Percentiles rank a stretch among this genome's conserved stretches.
phyloP scores from a whole-genome alignment of 805 yeast genomes.

The Cyberlindnera maritima region DNA sequence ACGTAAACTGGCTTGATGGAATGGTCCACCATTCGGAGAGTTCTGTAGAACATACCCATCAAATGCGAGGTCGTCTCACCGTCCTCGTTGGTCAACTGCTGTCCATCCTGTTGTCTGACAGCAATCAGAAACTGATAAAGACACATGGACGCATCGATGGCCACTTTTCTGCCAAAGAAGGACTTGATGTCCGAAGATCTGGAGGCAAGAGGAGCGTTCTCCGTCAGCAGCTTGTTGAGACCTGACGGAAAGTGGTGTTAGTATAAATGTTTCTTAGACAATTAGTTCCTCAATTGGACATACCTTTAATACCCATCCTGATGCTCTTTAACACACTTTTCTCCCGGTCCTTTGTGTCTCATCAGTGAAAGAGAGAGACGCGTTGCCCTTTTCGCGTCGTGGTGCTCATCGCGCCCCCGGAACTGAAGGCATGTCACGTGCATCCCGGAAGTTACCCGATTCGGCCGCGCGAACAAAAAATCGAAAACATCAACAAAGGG shows the following conservation, averaged over 20 bases:
- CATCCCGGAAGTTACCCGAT: not conserved
- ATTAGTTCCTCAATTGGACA: constrained; percentile 11
- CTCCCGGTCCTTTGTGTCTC: not conserved
- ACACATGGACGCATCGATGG: constrained; percentile 95
- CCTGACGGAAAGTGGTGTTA: constrained; percentile 44
- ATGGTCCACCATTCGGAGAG: constrained; percentile 82
- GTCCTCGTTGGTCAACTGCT: constrained; percentile 76
- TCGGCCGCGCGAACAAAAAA: constrained; percentile 2
- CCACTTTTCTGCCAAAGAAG: constrained; percentile 93
- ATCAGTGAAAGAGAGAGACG: not conserved
- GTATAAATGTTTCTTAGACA: no score
- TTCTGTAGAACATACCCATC: constrained; percentile 95
- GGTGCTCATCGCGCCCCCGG: not conserved
- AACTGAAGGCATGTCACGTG: not conserved
- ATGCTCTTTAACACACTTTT: not conserved
- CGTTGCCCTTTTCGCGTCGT: not conserved
- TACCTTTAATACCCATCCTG: constrained; percentile 51
- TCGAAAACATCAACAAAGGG: not conserved
- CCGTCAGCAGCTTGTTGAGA: constrained; percentile 79
- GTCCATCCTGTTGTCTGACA: constrained; percentile 97
- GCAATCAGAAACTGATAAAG: constrained; percentile 94
- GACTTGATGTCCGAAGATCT: constrained; percentile 77
- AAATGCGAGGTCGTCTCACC: constrained; percentile 94
- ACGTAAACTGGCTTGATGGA: constrained; percentile 97
- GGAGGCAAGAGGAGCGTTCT: constrained; percentile 84